Evolutionary conservation across 768 basidiomycete genomes (phyloP).

Genomic region (Stropharia rugosoannulata): DNA sequence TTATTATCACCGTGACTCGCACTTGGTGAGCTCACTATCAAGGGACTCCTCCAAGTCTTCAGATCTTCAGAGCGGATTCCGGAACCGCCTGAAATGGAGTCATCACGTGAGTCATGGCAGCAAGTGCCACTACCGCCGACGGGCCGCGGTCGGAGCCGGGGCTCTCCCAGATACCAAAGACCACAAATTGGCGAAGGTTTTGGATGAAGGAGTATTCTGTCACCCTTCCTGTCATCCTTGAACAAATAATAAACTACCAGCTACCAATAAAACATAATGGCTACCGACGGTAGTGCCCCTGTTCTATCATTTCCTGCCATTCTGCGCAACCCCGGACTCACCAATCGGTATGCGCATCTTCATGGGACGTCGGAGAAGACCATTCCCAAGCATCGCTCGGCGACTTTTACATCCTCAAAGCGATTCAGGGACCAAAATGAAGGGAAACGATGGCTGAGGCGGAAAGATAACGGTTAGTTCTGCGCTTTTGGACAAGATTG

Average conservation of each 20-base stretch:
- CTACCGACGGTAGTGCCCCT: slow-evolving; percentile 22
- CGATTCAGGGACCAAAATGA: slow-evolving; percentile 58
- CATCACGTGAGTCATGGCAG: slow-evolving; percentile 14
- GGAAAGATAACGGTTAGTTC: slow-evolving; percentile 72
- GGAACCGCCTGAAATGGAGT: neutral
- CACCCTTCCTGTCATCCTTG: too few relatives aligned
- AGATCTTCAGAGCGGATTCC: too few relatives aligned
- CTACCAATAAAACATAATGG: neutral
- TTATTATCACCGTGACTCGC: too few relatives aligned
- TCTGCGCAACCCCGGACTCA: slow-evolving; percentile 57
- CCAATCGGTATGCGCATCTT: slow-evolving; percentile 55
- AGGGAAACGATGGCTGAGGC: slow-evolving; percentile 75
- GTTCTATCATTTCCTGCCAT: slow-evolving; percentile 70
- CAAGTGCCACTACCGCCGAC: neutral
- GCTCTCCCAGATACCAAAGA: too few relatives aligned
- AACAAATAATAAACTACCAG: too few relatives aligned
- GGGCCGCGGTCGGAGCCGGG: too few relatives aligned
- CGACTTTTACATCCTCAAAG: slow-evolving; percentile 34
- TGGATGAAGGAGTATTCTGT: too few relatives aligned
- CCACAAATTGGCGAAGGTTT: too few relatives aligned
- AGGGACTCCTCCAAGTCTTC: too few relatives aligned
- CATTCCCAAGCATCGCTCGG: slow-evolving; percentile 11
- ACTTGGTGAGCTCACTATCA: too few relatives aligned
- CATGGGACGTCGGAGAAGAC: slow-evolving; percentile 20
- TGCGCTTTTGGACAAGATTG: neutral